Conservation (phyloP, 495 filamentous ascomycete genomes). For the Cladorrhinum samala region DNA sequence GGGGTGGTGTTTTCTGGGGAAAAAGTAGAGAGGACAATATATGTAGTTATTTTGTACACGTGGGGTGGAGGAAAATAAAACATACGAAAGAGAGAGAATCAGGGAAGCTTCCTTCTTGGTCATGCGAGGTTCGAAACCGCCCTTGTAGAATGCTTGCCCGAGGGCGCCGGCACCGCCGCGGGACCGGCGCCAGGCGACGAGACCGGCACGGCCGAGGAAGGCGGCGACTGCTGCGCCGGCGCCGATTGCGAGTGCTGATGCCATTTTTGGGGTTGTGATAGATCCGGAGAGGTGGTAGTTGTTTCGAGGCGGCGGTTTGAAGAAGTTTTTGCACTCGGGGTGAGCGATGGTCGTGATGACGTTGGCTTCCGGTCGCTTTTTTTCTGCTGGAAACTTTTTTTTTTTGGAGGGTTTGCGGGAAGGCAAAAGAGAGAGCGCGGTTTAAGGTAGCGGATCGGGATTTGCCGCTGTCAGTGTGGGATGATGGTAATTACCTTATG, state of each 20-base stretch:
- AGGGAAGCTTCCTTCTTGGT: conserved; percentile 82
- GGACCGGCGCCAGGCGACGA: conserved; percentile 80
- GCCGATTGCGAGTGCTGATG: conserved; percentile 68
- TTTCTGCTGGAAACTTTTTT: too few relatives aligned
- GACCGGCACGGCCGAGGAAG: conserved; percentile 81
- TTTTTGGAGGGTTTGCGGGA: too few relatives aligned
- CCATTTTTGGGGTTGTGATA: conserved; percentile 47
- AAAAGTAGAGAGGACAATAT: too few relatives aligned
- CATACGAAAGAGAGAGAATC: conserved; percentile 86
- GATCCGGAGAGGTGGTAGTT: not conserved
- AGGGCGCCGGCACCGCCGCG: conserved; percentile 68
- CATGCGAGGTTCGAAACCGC: conserved; percentile 93
- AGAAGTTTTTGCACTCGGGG: too few relatives aligned
- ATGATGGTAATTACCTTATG: too few relatives aligned
- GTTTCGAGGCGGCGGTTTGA: not conserved
- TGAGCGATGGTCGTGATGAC: too few relatives aligned
- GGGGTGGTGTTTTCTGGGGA: too few relatives aligned
- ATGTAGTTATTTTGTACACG: too few relatives aligned
- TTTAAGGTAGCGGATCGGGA: too few relatives aligned
- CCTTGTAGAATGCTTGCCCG: conserved; percentile 91
- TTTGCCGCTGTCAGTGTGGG: too few relatives aligned
- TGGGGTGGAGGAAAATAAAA: conserved; percentile 6
- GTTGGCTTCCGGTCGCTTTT: not conserved
- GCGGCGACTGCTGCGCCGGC: conserved; percentile 69
- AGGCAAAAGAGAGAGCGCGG: too few relatives aligned